Evolutionary conservation across 768 basidiomycete genomes (phyloP).

Genomic region (Boletus rubropictus): DNA sequence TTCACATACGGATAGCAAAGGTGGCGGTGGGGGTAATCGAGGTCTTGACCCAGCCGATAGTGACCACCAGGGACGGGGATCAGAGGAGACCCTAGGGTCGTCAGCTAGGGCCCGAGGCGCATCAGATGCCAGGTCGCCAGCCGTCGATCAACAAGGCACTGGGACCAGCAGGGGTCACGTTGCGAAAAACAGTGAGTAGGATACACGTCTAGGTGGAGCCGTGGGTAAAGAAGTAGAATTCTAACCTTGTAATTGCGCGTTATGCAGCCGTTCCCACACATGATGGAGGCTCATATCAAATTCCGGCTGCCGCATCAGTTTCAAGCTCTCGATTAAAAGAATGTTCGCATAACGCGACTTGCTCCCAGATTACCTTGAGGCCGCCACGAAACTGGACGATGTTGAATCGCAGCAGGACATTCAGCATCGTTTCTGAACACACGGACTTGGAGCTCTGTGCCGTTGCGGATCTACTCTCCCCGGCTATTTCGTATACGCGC

Average conservation of each 20-base stretch:
- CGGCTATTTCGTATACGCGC: conserved; percentile 23
- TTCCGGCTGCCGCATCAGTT: conserved; percentile 6
- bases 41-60: conserved; percentile 34
- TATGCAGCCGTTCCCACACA: conserved; percentile 19
- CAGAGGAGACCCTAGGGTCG: conserved; percentile 31
- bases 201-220: conserved; percentile 8
- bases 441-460: conserved; percentile 49
- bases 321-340: conserved; percentile 13
- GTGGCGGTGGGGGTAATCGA: conserved; percentile 37
- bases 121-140: conserved; percentile 51
- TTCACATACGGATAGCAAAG: conserved; percentile 44
- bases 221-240: conserved; percentile 22
- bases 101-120: conserved; percentile 55
- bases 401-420: conserved; percentile 29
- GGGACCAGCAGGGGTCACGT: conserved; percentile 18
- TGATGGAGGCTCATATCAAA: conserved; percentile 16
- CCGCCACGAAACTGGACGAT: conserved; percentile 17
- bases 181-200: conserved; percentile 27
- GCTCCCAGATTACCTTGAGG: conserved; percentile 24
- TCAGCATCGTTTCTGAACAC: conserved; percentile 41
- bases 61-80: conserved; percentile 31
- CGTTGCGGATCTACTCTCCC: conserved; percentile 44
- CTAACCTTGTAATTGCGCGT: conserved; percentile 20
- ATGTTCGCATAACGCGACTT: conserved; percentile 21
- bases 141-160: conserved; percentile 26